Percentiles rank a stretch among this genome's conserved stretches.
Evolutionary conservation across 2,329 filamentous ascomycete species (phyloP).

Genomic region (Sclerotinia spermophila): DNA sequence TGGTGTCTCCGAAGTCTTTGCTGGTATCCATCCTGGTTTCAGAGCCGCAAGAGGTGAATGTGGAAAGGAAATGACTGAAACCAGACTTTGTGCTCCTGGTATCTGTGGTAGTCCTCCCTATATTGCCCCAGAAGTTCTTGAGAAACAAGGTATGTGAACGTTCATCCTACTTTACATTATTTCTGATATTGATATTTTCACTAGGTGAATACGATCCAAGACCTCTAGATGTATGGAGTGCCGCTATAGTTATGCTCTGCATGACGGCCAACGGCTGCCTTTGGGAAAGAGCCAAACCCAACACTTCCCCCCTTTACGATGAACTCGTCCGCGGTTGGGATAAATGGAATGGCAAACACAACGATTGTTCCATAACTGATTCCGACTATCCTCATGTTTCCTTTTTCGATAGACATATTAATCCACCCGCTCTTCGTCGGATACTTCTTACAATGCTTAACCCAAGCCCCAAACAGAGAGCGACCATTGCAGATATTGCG

Average conservation of each 20-base stretch:
- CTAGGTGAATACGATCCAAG: constrained; percentile 65
- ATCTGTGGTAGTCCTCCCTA: constrained; percentile 85
- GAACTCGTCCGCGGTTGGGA: constrained; percentile 65
- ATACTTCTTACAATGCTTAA: constrained; percentile 79
- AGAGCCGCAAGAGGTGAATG: constrained; percentile 70
- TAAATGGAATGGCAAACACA: constrained; percentile 58
- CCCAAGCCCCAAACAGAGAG: constrained; percentile 68
- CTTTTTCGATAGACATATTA: constrained; percentile 62
- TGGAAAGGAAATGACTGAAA: constrained; percentile 66
- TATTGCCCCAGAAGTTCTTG: constrained; percentile 79
- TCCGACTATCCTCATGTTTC: constrained; percentile 62
- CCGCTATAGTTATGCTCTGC: constrained; percentile 77
- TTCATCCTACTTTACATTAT: background rate
- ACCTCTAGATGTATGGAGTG: constrained; percentile 80
- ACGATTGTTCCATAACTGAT: constrained; percentile 48
- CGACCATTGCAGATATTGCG: constrained; percentile 65
- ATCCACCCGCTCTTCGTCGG: constrained; percentile 64
- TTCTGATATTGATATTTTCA: constrained; percentile 8
- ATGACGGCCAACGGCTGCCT: constrained; percentile 69
- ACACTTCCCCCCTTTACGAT: constrained; percentile 53
- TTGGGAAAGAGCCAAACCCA: constrained; percentile 64
- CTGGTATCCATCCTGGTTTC: constrained; percentile 74
- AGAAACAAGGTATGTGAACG: constrained; percentile 50
- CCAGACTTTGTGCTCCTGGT: constrained; percentile 70
- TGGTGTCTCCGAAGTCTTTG: constrained; percentile 83